Percentiles rank a stretch among this genome's conserved stretches.
Conservation (phyloP, 345 rosid species). For the Murraya paniculata region DNA sequence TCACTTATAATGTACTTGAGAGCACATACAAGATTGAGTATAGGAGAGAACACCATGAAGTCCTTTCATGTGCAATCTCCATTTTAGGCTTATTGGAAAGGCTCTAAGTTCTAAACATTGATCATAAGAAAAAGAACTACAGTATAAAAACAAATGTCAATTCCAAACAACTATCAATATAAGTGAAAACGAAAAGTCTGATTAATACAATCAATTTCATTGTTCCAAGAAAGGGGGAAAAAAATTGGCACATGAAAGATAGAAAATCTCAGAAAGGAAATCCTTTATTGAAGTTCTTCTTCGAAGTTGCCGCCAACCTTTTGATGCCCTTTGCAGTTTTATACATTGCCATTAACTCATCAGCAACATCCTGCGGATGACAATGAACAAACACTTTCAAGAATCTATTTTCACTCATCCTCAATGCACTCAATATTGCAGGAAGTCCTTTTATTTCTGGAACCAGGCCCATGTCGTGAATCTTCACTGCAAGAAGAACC, state of each 20-base stretch:
- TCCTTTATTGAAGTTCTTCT: conserved; percentile 41
- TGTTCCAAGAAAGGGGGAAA: conserved; percentile 3
- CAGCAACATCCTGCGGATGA: conserved; percentile 51
- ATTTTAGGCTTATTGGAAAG: neutral
- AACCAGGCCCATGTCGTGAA: conserved; percentile 56
- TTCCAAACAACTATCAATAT: neutral
- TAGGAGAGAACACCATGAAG: neutral
- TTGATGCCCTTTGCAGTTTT: conserved; percentile 42
- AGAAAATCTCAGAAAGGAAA: conserved; percentile 56
- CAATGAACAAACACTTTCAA: conserved; percentile 53
- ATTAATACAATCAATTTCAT: neutral
- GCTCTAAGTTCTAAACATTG: neutral
- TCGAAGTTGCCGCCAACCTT: conserved; percentile 65
- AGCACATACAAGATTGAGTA: neutral
- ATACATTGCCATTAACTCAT: conserved; percentile 55
- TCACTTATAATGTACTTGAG: neutral
- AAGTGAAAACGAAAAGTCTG: neutral
- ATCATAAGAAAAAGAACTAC: neutral
- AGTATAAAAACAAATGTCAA: neutral
- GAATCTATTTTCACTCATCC: conserved; percentile 68
- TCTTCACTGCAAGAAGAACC: conserved; percentile 44
- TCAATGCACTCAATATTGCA: conserved; percentile 41
- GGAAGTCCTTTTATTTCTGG: conserved; percentile 41
- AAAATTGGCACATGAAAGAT: neutral
- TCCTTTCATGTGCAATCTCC: neutral